These are phyloP conservation scores for Aureobasidium sp. DNA, from an alignment of 2,329 filamentous ascomycete species.

Conservation along the genomic window DNA sequence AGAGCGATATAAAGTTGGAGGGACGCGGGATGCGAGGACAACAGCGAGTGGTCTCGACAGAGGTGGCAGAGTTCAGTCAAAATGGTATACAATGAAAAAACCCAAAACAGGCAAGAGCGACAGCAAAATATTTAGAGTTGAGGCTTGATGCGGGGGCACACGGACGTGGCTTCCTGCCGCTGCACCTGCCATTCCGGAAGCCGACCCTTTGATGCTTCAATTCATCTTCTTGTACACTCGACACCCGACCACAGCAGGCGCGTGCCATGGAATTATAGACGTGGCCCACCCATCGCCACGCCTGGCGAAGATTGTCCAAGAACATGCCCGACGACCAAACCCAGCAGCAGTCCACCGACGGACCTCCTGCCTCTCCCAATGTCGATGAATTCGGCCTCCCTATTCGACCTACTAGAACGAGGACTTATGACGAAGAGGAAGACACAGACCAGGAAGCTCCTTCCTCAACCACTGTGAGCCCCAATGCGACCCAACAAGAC, in stretches of 20 bases:
- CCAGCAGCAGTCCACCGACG: not conserved
- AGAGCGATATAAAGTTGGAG: not conserved
- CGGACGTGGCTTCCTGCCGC: not conserved
- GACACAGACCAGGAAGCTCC: slow-evolving; percentile 10
- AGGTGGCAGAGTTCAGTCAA: not conserved
- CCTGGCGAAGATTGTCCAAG: not conserved
- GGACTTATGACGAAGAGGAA: slow-evolving; percentile 20
- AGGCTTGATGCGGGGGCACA: not conserved
- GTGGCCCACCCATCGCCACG: not conserved
- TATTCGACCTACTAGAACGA: slow-evolving; percentile 22
- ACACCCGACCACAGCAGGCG: not conserved
- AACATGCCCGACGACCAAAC: not conserved
- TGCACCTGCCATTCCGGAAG: not conserved
- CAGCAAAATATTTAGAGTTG: slow-evolving; percentile 7
- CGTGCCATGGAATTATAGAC: slow-evolving; percentile 2
- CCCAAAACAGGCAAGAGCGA: not conserved
- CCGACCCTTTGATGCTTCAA: not conserved
- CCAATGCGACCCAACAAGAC: not conserved
- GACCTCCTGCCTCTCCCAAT: not conserved
- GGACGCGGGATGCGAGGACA: not conserved
- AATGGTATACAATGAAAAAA: not conserved
- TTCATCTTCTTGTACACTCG: not conserved
- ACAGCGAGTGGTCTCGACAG: not conserved
- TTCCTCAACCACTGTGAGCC: not conserved
- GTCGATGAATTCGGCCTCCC: slow-evolving; percentile 31